phyloP scores from a whole-genome alignment of 306 rosid species.

The Geum urbanum region DNA sequence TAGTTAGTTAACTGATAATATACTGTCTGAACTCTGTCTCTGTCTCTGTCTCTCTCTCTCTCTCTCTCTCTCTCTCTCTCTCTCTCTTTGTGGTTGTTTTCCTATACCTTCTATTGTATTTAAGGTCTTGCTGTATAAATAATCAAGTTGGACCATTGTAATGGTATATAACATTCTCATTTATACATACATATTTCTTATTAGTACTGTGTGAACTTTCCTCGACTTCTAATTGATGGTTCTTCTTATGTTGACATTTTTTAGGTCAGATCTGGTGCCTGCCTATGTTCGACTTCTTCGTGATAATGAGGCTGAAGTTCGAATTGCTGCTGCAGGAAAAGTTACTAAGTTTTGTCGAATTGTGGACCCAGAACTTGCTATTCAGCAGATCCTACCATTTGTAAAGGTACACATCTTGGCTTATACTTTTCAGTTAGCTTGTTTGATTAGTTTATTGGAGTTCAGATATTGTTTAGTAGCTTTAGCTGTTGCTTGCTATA shows the following conservation, averaged over 20 bases:
- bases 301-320: conserved; percentile 98
- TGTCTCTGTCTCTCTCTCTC: neutral
- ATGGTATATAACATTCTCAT: too few species aligned
- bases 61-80: neutral
- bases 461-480: neutral
- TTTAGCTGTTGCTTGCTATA: conserved; percentile 14
- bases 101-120: neutral
- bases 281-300: conserved; percentile 95
- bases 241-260: conserved; percentile 9
- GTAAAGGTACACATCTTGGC: conserved; percentile 65
- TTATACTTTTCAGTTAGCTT: neutral
- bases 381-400: conserved; percentile 91
- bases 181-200: neutral
- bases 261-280: conserved; percentile 80
- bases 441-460: neutral
- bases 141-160: neutral
- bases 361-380: conserved; percentile 77
- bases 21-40: neutral
- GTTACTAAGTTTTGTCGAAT: conserved; percentile 94
- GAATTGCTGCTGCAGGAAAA: conserved; percentile 99
- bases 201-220: neutral
- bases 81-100: neutral
- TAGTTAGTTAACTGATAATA: neutral
- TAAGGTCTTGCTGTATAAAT: neutral
- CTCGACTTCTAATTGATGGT: conserved; percentile 7